These are phyloP conservation scores for Silene conica DNA, from an alignment of 148 eudicot genomes.

Conservation along the genomic window DNA sequence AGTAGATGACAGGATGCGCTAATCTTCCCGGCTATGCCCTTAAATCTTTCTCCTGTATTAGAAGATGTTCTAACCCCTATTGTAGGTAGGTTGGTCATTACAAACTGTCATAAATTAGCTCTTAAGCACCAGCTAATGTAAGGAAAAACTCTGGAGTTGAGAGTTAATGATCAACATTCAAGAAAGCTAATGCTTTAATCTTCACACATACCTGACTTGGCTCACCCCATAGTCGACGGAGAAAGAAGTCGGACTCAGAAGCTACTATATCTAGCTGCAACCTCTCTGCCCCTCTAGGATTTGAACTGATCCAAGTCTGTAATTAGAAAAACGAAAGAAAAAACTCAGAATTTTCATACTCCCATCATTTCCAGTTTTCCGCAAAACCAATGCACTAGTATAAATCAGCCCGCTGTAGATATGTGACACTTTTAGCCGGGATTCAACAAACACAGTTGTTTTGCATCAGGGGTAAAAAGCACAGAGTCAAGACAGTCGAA, in stretches of 20 bases:
- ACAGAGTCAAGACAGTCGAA: neutral
- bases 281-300: slow-evolving; percentile 68
- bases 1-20: no score
- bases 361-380: no score
- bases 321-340: slow-evolving; percentile 7
- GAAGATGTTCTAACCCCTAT: no score
- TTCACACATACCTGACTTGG: slow-evolving; percentile 48
- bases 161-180: neutral
- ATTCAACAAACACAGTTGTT: no score
- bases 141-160: neutral
- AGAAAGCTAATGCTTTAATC: neutral
- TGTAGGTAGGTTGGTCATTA: no score
- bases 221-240: slow-evolving; percentile 48
- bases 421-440: neutral
- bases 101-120: no score
- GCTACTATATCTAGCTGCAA: slow-evolving; percentile 58
- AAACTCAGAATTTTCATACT: neutral
- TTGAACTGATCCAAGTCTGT: slow-evolving; percentile 46
- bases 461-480: neutral
- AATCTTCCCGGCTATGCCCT: no score
- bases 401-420: no score
- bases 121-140: no score
- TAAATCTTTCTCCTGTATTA: no score
- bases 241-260: slow-evolving; percentile 47
- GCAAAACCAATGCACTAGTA: neutral